Base-by-base conservation (phyloP, 768 basidiomycete genomes). In the Suillus variegatus region DNA sequence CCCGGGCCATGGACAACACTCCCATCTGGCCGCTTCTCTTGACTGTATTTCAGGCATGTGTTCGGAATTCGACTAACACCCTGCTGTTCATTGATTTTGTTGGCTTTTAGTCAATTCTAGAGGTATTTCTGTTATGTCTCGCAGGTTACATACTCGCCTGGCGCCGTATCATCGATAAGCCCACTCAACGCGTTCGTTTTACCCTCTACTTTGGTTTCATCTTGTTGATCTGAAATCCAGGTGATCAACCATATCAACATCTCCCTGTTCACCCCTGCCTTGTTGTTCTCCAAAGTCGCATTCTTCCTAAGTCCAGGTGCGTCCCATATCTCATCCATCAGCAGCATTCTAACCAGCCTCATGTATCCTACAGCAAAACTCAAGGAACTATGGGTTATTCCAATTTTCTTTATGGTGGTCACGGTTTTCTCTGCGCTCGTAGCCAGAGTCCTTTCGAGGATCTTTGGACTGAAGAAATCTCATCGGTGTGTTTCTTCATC, bases 261-360 rank as follows among this genome's bases (percentile, higher is more conserved):
- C 28, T 91, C 91, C 0, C 85, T 98, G 40, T 97, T 98, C 79
- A 94, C 92, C 0, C 92, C 93, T 0, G 89, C 91, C 0, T 85
- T 96, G 7, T 81, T 97, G 40, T 96, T 97, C 78, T 95, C 93
- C 14, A 99, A 97, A 79, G 95, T 99, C 25, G 97, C 96, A 0
- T 97, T 96, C 80, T 93, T 91, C 74, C 77, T 95, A 49, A 87
- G 91, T 0, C 95, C 96, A 74, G 86, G 91, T 86, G 82, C 71
- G 56, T 25, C 1, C 18, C 52, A 6, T 60, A 35, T 40, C 49
- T 44, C 54, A 4, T 3, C 9, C 20, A 20, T 35, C 35, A 36
- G 6, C 35, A 7, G 0, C 6, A 41, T 32, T 6, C 36, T 54
- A 35, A 46, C 14, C 20, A 57, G 20, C 43, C 60, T 52, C 46